Evolutionary conservation across 257 asterid genomes (phyloP).

Genomic region (Solanum arcanum): DNA sequence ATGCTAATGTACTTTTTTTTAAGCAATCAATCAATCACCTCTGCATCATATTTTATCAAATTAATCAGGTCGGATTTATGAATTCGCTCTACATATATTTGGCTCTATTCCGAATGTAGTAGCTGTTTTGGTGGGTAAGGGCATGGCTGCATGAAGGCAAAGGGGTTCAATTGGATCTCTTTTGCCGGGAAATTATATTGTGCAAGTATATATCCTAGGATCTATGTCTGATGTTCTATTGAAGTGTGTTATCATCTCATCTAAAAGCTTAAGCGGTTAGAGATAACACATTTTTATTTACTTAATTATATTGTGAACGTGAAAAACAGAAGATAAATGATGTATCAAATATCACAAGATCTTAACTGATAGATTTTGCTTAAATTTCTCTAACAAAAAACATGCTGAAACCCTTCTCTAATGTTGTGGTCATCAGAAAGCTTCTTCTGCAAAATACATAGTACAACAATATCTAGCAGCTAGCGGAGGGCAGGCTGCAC

Average conservation of each 20-base stretch:
- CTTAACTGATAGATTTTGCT: background rate
- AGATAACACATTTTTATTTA: background rate
- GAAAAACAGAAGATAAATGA: background rate
- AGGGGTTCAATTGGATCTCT: background rate
- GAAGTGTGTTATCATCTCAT: background rate
- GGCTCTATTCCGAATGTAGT: background rate
- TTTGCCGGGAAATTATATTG: background rate
- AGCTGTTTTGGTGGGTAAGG: background rate
- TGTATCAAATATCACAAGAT: background rate
- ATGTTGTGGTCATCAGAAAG: conserved; percentile 32
- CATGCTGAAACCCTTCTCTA: background rate
- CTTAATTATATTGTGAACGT: background rate
- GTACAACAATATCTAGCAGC: conserved; percentile 94
- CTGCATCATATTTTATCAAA: background rate
- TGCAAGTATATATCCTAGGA: background rate
- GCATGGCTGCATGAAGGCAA: background rate
- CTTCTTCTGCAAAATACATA: conserved; percentile 79
- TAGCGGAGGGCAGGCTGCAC: conserved; percentile 68
- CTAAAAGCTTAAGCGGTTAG: background rate
- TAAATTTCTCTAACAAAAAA: background rate
- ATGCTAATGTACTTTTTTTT: too few species aligned
- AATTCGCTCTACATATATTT: background rate
- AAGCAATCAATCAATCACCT: background rate
- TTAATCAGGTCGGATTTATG: background rate
- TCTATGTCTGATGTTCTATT: background rate